Percentiles rank a stretch among this genome's conserved stretches.
Conservation (phyloP, 2,329 filamentous ascomycete species). For the Alternaria gansuensis region DNA sequence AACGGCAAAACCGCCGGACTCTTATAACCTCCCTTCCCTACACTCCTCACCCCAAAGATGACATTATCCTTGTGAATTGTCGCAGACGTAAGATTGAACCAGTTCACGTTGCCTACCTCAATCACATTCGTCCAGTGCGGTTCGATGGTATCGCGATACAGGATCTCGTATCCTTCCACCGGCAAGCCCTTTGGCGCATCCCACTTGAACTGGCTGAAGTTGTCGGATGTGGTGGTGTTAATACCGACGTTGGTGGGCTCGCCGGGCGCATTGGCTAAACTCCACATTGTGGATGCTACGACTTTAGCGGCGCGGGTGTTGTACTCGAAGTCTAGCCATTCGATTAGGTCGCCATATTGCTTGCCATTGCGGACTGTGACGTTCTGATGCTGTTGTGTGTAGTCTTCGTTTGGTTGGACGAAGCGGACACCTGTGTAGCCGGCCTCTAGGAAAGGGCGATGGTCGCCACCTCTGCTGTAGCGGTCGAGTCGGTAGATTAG, state of each 20-base stretch:
- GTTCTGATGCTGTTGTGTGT: constrained; percentile 65
- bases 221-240: constrained; percentile 55
- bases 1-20: constrained; percentile 57
- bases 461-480: constrained; percentile 65
- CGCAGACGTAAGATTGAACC: constrained; percentile 54
- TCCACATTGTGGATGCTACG: constrained; percentile 63
- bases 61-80: constrained; percentile 64
- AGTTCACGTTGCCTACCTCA: constrained; percentile 56
- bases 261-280: constrained; percentile 60
- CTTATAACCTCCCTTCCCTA: constrained; percentile 58
- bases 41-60: constrained; percentile 62
- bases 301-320: constrained; percentile 63
- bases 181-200: constrained; percentile 49
- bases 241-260: constrained; percentile 59
- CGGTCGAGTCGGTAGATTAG: constrained; percentile 64
- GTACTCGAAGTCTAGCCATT: constrained; percentile 64
- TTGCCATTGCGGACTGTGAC: constrained; percentile 57
- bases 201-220: constrained; percentile 62
- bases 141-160: constrained; percentile 61
- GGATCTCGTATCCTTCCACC: constrained; percentile 61
- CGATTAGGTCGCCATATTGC: constrained; percentile 63
- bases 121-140: constrained; percentile 60
- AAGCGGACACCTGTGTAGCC: constrained; percentile 63
- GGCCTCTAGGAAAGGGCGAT: constrained; percentile 61
- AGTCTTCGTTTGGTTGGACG: constrained; percentile 65